phyloP scores from a whole-genome alignment of 176 grass and related monocot genomes.

The Dendrocalamus sinicus region DNA sequence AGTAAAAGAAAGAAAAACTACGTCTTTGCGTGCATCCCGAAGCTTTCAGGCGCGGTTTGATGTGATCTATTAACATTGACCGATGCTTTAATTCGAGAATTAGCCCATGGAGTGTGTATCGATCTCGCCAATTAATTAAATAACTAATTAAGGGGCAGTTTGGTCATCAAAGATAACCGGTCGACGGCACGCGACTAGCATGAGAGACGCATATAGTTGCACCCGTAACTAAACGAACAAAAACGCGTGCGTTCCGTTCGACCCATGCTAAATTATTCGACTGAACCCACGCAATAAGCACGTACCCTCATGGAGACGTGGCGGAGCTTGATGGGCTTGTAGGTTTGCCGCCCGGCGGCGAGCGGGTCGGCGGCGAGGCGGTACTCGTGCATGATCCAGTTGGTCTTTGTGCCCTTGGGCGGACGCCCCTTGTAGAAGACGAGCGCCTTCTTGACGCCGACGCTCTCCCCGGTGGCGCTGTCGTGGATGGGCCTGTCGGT shows the following conservation, averaged over 20 bases:
- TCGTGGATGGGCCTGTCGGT: constrained; percentile 88
- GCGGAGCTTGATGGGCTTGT: constrained; percentile 60
- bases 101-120: neutral
- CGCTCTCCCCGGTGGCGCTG: constrained; percentile 43
- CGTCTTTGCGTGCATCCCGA: neutral
- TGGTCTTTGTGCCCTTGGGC: constrained; percentile 81
- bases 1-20: neutral
- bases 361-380: constrained; percentile 57
- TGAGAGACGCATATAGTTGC: constrained; percentile 32
- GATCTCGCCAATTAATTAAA: neutral
- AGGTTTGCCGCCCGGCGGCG: constrained; percentile 38
- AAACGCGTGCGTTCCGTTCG: neutral
- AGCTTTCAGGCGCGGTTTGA: neutral
- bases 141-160: constrained; percentile 9
- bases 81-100: neutral
- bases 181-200: constrained; percentile 26
- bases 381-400: constrained; percentile 99
- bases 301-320: constrained; percentile 95
- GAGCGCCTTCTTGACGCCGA: constrained; percentile 95
- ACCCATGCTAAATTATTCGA: neutral
- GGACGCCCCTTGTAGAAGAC: constrained; percentile 89
- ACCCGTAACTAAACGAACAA: neutral
- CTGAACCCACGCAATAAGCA: neutral
- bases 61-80: neutral
- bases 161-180: neutral